Conservation (phyloP, 2,329 filamentous ascomycete species). For the Teratosphaeria epicoccoides region DNA sequence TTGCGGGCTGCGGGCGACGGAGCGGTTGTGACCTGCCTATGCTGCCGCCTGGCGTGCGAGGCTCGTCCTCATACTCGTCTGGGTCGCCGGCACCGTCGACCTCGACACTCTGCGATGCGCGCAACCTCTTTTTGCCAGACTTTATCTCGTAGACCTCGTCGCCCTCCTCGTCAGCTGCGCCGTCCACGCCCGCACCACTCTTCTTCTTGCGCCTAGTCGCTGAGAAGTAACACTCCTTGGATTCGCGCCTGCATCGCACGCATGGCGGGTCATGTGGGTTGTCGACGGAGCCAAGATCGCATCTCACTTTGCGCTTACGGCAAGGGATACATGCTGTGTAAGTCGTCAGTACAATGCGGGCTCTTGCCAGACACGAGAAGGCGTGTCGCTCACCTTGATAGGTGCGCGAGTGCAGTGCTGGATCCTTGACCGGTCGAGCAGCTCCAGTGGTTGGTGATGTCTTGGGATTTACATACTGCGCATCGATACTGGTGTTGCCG, state of each 20-base stretch:
- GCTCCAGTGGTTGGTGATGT: not conserved
- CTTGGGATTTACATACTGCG: not conserved
- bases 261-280: slow-evolving; percentile 91
- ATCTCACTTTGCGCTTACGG: slow-evolving; percentile 47
- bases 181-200: slow-evolving; percentile 32
- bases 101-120: slow-evolving; percentile 15
- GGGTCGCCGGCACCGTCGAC: slow-evolving; percentile 25
- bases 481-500: not conserved
- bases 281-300: slow-evolving; percentile 64
- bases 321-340: slow-evolving; percentile 44
- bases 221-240: slow-evolving; percentile 95
- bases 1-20: slow-evolving; percentile 44
- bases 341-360: slow-evolving; percentile 7
- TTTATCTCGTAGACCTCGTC: slow-evolving; percentile 57
- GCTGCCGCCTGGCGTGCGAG: slow-evolving; percentile 56
- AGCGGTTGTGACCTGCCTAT: slow-evolving; percentile 57
- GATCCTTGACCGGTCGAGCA: slow-evolving; percentile 1
- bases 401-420: slow-evolving; percentile 9
- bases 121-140: slow-evolving; percentile 61
- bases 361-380: not conserved
- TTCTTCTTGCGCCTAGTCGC: slow-evolving; percentile 82
- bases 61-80: slow-evolving; percentile 43
- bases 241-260: slow-evolving; percentile 84
- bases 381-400: slow-evolving; percentile 12
- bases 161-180: slow-evolving; percentile 33